These are phyloP conservation scores for Bifiguratus adelaidae DNA, from an alignment of 192 early-diverging fungal genomes.

Conservation along the genomic window DNA sequence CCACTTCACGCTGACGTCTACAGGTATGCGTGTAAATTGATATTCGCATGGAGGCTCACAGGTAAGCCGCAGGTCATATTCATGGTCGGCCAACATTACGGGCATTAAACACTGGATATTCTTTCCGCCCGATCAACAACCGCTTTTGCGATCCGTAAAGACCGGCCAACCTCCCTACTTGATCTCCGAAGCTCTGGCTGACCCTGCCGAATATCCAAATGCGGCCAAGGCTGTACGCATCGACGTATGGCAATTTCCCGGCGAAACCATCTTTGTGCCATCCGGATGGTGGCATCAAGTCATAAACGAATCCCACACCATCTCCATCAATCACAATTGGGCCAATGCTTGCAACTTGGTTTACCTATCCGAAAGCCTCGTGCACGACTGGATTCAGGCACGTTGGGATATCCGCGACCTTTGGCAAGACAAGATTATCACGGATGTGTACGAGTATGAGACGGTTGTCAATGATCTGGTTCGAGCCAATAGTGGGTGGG, in stretches of 20 bases:
- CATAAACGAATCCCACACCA: slow-evolving; percentile 53
- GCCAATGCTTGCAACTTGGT: slow-evolving; percentile 48
- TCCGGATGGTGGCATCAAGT: slow-evolving; percentile 71
- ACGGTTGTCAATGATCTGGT: slow-evolving; percentile 37
- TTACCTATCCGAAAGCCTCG: slow-evolving; percentile 29
- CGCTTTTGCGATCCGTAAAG: slow-evolving; percentile 41
- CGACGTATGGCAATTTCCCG: slow-evolving; percentile 43
- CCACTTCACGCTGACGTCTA: slow-evolving; percentile 73
- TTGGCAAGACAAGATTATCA: slow-evolving; percentile 25
- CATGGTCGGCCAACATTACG: slow-evolving; percentile 68
- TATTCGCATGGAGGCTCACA: neutral
- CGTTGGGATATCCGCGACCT: slow-evolving; percentile 42
- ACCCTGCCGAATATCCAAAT: slow-evolving; percentile 30
- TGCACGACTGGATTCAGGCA: slow-evolving; percentile 31
- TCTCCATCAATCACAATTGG: slow-evolving; percentile 78
- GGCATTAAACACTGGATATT: slow-evolving; percentile 62
- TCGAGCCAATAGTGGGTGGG: slow-evolving; percentile 37
- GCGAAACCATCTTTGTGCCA: slow-evolving; percentile 64
- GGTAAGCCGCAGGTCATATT: slow-evolving; percentile 36
- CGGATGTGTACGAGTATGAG: slow-evolving; percentile 26
- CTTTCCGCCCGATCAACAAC: slow-evolving; percentile 52
- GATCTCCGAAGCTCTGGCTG: slow-evolving; percentile 35
- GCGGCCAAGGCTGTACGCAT: slow-evolving; percentile 31
- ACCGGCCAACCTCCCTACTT: slow-evolving; percentile 47
- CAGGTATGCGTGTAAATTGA: slow-evolving; percentile 15